Percentiles rank a stretch among this genome's conserved stretches.
Evolutionary conservation across 768 basidiomycete genomes (phyloP).

Genomic region (Lentinula lateritia): DNA sequence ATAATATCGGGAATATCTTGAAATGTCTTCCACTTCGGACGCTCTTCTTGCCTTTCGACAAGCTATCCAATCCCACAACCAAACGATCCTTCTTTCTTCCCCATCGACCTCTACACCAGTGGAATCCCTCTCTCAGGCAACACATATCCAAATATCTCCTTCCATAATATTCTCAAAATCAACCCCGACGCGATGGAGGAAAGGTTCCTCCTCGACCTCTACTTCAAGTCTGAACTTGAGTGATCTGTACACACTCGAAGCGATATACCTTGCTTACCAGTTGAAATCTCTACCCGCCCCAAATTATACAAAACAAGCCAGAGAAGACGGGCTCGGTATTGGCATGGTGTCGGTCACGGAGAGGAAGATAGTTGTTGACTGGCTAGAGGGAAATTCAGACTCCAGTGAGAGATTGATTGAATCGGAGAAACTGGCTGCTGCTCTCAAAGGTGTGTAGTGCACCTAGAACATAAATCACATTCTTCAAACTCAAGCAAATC

Average conservation of each 20-base stretch:
- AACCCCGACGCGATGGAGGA: conserved; percentile 72
- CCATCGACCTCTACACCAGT: conserved; percentile 33
- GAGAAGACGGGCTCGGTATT: conserved; percentile 65
- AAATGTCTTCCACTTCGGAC: conserved; percentile 25
- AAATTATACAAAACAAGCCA: conserved; percentile 85
- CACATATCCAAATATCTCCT: conserved; percentile 57
- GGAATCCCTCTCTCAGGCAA: conserved; percentile 44
- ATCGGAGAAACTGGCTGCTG: conserved; percentile 41
- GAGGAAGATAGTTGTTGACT: conserved; percentile 80
- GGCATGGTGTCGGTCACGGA: conserved; percentile 86
- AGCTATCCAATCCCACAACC: conserved; percentile 50
- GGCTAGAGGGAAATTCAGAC: conserved; percentile 57
- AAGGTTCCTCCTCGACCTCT: conserved; percentile 27
- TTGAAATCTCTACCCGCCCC: conserved; percentile 67
- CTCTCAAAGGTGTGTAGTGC: conserved; percentile 23
- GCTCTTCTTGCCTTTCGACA: conserved; percentile 53
- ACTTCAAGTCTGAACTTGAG: conserved; percentile 26
- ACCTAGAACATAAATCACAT: background rate
- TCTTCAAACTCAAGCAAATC: background rate
- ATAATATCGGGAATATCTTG: background rate
- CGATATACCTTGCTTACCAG: conserved; percentile 82
- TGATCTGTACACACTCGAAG: conserved; percentile 78
- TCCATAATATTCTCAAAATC: conserved; percentile 60
- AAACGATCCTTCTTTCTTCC: conserved; percentile 42
- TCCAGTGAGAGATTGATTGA: conserved; percentile 33